phyloP scores from a whole-genome alignment of 106 monocot genomes.

The Dendrobium catenatum region DNA sequence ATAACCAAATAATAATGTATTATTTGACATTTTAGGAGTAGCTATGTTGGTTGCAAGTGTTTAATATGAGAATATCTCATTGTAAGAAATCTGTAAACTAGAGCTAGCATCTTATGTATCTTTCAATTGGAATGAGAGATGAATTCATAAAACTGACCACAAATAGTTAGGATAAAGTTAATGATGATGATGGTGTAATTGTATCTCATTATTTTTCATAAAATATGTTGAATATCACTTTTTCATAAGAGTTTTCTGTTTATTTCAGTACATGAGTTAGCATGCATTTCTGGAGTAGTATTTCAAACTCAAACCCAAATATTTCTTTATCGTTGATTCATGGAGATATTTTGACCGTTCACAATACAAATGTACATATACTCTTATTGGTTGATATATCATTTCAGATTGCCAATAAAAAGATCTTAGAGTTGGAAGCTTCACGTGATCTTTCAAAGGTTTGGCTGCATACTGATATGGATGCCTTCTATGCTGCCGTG shows the following conservation, averaged over 20 bases:
- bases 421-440: constrained; percentile 71
- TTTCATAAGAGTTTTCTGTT: neutral
- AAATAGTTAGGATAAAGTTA: neutral
- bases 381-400: neutral
- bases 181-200: neutral
- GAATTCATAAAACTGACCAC: neutral
- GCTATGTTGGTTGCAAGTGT: too few relatives aligned
- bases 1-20: too few relatives aligned
- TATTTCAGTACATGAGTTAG: neutral
- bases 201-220: neutral
- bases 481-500: constrained; percentile 98
- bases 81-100: too few relatives aligned
- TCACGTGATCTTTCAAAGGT: constrained; percentile 81
- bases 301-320: neutral
- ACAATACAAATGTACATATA: neutral
- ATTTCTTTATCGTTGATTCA: neutral
- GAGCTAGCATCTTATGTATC: neutral
- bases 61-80: too few relatives aligned
- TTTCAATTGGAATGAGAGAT: neutral
- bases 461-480: constrained; percentile 96
- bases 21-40: too few relatives aligned
- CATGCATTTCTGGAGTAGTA: neutral
- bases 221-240: neutral
- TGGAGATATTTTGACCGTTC: neutral
- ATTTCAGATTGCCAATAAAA: constrained; percentile 65